Evolutionary conservation across 73 alveolate genomes (phyloP).

Genomic region (Paramecium primaurelia): DNA sequence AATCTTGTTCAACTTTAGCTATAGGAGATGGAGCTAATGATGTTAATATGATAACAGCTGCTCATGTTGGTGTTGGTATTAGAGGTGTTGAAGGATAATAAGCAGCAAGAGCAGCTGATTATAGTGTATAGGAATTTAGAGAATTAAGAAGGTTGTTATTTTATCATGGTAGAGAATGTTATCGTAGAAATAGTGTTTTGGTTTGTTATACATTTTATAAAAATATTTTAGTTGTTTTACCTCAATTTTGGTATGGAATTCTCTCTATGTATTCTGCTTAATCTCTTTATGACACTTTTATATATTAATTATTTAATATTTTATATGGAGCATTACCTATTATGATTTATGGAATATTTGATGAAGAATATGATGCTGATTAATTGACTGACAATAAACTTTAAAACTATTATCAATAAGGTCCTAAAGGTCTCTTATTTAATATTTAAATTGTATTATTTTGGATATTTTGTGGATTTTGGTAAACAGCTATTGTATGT

Average conservation of each 20-base stretch:
- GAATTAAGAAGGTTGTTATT: conserved; percentile 83
- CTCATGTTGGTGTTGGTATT: conserved; percentile 96
- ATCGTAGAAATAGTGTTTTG: conserved; percentile 83
- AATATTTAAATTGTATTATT: conserved; percentile 23
- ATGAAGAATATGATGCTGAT: conserved; percentile 71
- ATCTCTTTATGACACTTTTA: conserved; percentile 86
- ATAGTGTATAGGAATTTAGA: conserved; percentile 84
- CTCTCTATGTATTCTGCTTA: conserved; percentile 84
- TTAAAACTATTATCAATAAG: conserved; percentile 44
- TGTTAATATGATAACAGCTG: conserved; percentile 94
- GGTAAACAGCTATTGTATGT: conserved; percentile 51
- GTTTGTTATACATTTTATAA: conserved; percentile 87
- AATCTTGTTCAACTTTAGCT: conserved; percentile 77
- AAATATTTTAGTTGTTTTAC: conserved; percentile 84
- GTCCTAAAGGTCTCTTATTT: conserved; percentile 43
- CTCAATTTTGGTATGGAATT: conserved; percentile 83
- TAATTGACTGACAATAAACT: conserved; percentile 11
- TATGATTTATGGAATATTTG: conserved; percentile 90
- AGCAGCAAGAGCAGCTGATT: conserved; percentile 95
- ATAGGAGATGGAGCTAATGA: conserved; percentile 98
- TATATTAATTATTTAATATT: conserved; percentile 91
- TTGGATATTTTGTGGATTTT: conserved; percentile 46
- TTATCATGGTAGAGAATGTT: conserved; percentile 94
- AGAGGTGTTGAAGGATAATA: conserved; percentile 94
- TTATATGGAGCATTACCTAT: conserved; percentile 88